Conservation (phyloP, 2,329 filamentous ascomycete species). For the Didymella pomorum region DNA sequence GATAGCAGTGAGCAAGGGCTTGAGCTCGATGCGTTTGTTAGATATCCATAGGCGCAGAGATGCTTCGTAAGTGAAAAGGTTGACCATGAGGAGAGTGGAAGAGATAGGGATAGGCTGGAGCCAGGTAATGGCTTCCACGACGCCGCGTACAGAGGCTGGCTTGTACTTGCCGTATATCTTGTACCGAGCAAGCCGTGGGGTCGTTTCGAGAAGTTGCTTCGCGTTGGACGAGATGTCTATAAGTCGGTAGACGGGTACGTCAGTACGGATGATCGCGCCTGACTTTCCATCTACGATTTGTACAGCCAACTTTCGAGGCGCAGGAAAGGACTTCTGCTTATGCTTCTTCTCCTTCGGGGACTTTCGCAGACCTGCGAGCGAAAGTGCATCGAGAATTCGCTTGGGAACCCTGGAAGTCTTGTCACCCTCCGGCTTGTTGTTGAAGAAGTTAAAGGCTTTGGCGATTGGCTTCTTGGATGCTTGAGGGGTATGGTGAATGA, state of each 20-base stretch:
- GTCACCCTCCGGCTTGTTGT: constrained; percentile 2
- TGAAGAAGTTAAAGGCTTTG: constrained; percentile 1
- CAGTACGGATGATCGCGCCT: background rate
- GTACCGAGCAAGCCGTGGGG: background rate
- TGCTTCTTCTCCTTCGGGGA: background rate
- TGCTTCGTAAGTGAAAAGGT: constrained; percentile 11
- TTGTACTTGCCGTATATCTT: constrained; percentile 9
- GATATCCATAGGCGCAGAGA: constrained; percentile 4
- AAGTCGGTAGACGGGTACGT: constrained; percentile 1
- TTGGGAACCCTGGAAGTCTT: background rate
- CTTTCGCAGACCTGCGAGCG: background rate
- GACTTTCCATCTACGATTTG: constrained; percentile 9
- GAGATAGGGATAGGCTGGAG: background rate
- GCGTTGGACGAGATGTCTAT: background rate
- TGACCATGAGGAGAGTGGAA: background rate
- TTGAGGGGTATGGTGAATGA: background rate
- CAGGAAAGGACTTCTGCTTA: background rate
- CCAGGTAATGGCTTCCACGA: background rate
- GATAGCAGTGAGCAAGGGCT: background rate
- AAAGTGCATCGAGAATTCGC: constrained; percentile 1
- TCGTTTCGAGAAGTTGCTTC: background rate
- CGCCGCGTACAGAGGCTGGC: background rate
- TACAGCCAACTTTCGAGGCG: background rate
- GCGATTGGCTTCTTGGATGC: constrained; percentile 3
- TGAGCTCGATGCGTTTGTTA: background rate